Conservation (phyloP, 176 grass and related monocot genomes). For the bread wheat (Triticum aestivum) region DNA sequence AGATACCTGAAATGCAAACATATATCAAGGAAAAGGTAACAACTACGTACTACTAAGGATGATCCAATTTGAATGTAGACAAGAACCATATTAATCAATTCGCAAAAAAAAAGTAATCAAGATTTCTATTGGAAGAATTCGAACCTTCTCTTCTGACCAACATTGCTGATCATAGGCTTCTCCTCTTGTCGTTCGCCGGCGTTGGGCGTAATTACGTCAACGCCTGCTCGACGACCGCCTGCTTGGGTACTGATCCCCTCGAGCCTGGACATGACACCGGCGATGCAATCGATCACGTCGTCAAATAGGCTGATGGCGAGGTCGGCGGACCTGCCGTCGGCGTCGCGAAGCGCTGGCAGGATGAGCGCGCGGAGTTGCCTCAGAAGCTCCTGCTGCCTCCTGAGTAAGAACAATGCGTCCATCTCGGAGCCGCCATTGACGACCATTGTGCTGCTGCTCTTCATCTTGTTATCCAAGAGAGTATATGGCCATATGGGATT, state of each 20-base stretch:
- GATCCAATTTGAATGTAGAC: background rate
- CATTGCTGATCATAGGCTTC: background rate
- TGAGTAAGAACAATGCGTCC: background rate
- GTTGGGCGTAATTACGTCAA: background rate
- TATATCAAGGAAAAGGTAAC: background rate
- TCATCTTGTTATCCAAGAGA: background rate
- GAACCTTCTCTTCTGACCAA: background rate
- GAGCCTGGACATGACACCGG: background rate
- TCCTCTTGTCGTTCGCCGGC: no score
- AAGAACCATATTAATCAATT: background rate
- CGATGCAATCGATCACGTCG: background rate
- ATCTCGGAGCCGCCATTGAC: background rate
- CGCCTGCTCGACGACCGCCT: background rate
- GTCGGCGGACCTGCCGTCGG: background rate
- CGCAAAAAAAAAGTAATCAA: background rate
- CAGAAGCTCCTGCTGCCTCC: conserved; percentile 13
- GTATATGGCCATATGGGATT: no score
- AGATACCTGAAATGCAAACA: background rate
- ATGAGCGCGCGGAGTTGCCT: conserved; percentile 27
- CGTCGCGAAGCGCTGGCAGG: background rate
- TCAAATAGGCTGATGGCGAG: background rate
- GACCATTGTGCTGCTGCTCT: background rate
- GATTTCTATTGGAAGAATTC: no score
- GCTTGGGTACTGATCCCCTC: background rate
- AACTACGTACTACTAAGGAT: background rate